phyloP scores from a whole-genome alignment of 192 early-diverging fungal genomes.

The Backusella morwellensis region DNA sequence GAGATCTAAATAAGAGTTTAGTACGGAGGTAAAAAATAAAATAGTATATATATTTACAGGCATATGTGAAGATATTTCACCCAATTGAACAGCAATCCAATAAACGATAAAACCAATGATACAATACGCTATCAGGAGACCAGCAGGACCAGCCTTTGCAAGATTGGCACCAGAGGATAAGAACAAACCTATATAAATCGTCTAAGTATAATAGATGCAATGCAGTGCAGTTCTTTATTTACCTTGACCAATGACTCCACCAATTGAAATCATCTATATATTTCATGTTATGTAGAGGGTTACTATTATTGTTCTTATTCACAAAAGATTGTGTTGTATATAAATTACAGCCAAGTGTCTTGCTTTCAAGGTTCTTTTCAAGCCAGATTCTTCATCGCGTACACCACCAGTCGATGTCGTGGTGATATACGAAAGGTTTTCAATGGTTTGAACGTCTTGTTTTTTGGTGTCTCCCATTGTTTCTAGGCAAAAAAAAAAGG shows the following conservation, averaged over 20 bases:
- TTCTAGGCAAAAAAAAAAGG: not conserved
- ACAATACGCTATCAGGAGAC: slow-evolving; percentile 71
- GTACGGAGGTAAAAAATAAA: slow-evolving; percentile 78
- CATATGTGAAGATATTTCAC: slow-evolving; percentile 67
- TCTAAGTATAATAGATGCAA: not conserved
- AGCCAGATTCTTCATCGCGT: slow-evolving; percentile 21
- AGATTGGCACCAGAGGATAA: slow-evolving; percentile 75
- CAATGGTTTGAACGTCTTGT: not conserved
- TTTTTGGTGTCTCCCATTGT: not conserved
- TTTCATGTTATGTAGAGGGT: not conserved
- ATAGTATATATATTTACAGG: slow-evolving; percentile 37
- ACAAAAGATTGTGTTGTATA: not conserved
- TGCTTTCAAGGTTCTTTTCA: slow-evolving; percentile 64
- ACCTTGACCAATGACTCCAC: slow-evolving; percentile 73
- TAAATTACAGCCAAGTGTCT: slow-evolving; percentile 65
- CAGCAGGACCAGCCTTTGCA: slow-evolving; percentile 70
- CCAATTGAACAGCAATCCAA: slow-evolving; percentile 67
- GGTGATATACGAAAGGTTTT: not conserved
- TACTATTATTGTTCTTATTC: not conserved
- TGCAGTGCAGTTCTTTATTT: not conserved
- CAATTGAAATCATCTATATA: slow-evolving; percentile 59
- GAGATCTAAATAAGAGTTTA: slow-evolving; percentile 76
- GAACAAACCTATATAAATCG: slow-evolving; percentile 50
- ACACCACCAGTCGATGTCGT: not conserved
- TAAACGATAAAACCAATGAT: slow-evolving; percentile 71